Evolutionary conservation across 768 basidiomycete species (phyloP).

Genomic region (Pleurotus djamor): DNA sequence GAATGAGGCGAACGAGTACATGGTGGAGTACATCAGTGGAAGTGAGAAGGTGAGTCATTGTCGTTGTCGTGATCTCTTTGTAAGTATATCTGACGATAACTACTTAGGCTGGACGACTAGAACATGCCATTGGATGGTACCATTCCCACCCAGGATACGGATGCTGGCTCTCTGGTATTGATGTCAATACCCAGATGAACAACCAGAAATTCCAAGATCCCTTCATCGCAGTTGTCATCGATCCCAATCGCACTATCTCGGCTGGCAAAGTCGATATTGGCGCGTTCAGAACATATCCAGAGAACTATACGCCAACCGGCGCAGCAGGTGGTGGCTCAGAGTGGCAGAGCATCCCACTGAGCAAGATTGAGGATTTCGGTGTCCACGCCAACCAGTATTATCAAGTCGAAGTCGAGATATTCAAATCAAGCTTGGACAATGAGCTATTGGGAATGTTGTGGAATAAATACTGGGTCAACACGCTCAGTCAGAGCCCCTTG

Average conservation of each 20-base stretch:
- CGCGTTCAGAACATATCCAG: slow-evolving; percentile 97
- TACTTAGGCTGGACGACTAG: slow-evolving; percentile 72
- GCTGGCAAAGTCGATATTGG: slow-evolving; percentile 99
- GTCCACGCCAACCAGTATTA: slow-evolving; percentile 98
- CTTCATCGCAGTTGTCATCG: slow-evolving; percentile 96
- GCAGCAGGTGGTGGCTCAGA: slow-evolving; percentile 56
- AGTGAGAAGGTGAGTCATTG: slow-evolving; percentile 64
- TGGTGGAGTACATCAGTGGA: slow-evolving; percentile 89
- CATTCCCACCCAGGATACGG: slow-evolving; percentile 99
- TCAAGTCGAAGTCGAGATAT: slow-evolving; percentile 90
- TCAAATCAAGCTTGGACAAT: slow-evolving; percentile 88
- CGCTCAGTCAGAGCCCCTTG: slow-evolving; percentile 88
- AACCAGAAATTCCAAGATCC: slow-evolving; percentile 97
- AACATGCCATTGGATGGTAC: slow-evolving; percentile 96
- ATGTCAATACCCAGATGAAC: slow-evolving; percentile 94
- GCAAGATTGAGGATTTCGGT: slow-evolving; percentile 99
- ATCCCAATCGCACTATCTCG: slow-evolving; percentile 97
- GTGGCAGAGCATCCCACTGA: slow-evolving; percentile 94
- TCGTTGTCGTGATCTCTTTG: neutral
- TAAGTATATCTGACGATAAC: slow-evolving; percentile 1
- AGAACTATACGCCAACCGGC: slow-evolving; percentile 85
- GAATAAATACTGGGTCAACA: slow-evolving; percentile 99
- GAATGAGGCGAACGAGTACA: slow-evolving; percentile 96
- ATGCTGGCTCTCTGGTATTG: slow-evolving; percentile 99
- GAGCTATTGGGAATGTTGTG: slow-evolving; percentile 88